Conservation (phyloP, 2,329 filamentous ascomycete genomes). For the Helicocarpus griseus region DNA sequence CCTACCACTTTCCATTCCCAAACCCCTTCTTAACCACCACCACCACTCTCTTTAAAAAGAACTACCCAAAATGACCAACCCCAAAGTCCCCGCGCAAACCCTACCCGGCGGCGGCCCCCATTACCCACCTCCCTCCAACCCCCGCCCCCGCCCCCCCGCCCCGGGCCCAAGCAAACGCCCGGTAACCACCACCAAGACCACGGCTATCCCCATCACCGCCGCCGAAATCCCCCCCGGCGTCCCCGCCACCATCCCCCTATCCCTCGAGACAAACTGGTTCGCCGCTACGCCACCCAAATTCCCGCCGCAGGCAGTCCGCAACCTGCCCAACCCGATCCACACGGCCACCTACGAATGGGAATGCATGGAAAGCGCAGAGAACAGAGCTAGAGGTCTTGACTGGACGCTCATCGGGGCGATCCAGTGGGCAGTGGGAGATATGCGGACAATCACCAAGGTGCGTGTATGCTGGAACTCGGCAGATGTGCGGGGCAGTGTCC, state of each 20-base stretch:
- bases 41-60: no score
- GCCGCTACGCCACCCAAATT: conserved; percentile 16
- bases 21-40: neutral
- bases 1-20: neutral
- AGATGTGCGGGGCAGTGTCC: conserved; percentile 21
- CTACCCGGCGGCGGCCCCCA: no score
- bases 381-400: no score
- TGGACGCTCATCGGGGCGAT: conserved; percentile 21
- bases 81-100: neutral
- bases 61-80: no score
- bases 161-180: no score
- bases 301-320: conserved; percentile 10
- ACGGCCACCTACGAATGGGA: conserved; percentile 12
- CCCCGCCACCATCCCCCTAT: conserved; percentile 16
- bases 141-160: no score
- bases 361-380: conserved; percentile 8
- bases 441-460: conserved; percentile 21
- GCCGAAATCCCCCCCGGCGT: neutral
- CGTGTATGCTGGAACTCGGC: conserved; percentile 26
- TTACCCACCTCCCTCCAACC: no score
- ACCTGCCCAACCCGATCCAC: conserved; percentile 4
- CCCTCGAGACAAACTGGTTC: conserved; percentile 24
- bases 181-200: no score
- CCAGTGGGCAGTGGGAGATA: conserved; percentile 21
- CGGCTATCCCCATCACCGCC: neutral